Base-by-base conservation (phyloP, 306 rosid species). In the Rosa multiflora region DNA sequence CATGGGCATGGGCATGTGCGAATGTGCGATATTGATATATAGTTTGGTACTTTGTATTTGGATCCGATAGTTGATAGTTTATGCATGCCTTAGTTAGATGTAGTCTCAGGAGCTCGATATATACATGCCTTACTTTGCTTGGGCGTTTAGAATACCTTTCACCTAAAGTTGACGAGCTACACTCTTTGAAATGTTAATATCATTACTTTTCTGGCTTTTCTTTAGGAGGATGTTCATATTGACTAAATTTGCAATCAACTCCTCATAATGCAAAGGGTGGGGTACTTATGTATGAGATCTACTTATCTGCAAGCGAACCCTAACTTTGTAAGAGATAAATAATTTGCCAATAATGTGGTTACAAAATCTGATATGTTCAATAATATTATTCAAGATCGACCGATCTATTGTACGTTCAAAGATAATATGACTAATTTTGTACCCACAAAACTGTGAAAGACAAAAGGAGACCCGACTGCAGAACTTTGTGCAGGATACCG, bases 111-210 rank as follows among this genome's bases (percentile, higher is more conserved):
- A 59, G 37, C 23, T 23, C 17, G 66, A 10, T 21, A 21, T 59
- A 9, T n/a, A 21, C 14, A 21, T 21, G 21, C 17, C 66, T 59
- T 23, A 1, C 37, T 59, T 59, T 61, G 40, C 67, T 62, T 62
- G 67, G 18, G 67, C 7, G 9, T 62, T 62, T 62, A 62, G 67
- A 62, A 62, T 12, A 62, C 40, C 40, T 21, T 62, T 26, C 35
- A 62, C 67, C 40, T 62, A 62, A 62, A 62, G 67, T 62, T 62
- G 18, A 62, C 67, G 29, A 62, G 67, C 8, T 62, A 26, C 18
- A 62, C 67, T 62, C 9, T 29, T 62, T 12, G 3, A 62, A 62
- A 62, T 62, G 67, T 11, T 62, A 29, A 62, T 62, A 26, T 62
- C 67, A 29, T 11, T 40, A 26, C 67, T 62, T 62, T 61, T 61